Evolutionary conservation across 192 early-diverging fungal species (phyloP), one percentile per base, ranked within the genome.

Genomic region (Kickxella alabastrina): DNA sequence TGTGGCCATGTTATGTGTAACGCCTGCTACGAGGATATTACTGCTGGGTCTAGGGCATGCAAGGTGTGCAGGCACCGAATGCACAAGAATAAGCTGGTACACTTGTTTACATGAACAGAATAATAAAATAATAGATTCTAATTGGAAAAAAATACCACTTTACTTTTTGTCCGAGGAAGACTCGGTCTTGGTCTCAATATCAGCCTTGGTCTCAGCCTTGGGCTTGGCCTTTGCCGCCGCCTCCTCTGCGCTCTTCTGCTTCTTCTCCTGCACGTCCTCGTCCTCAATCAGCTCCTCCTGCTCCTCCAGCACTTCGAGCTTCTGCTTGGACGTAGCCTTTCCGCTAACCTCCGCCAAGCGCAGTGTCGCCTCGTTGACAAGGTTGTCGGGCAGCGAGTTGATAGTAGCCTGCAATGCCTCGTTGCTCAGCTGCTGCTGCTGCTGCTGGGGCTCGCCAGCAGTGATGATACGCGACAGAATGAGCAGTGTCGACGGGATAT

Each of bases 271-370:
- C 46, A 85, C 92, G 35, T 84, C 80, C 70, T 98, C 95, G 53
- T 96, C 92, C 55, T 88, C 89, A 57, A 98, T 96, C 49, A 98
- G 79, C 60, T 98, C 93, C 68, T 98, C 90, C 72, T 98, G 95
- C 68, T 98, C 86, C 51, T 94, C 86, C 43, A 98, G 64, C 26
- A 96, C 91, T 48, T 93, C 89, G 37, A 96, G 81, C 75, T 92
- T 90, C 67, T 96, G 91, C 77, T 92, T 90, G 44, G 86, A 80
- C 4, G 95, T 94, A n/a, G 90, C 89, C 21, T 81, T 84, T 42
- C 95, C 95, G 25, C 88, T 89, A 43, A 82, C 80, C 46, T 96
- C 92, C 2, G 87, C 83, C n/a, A 95, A 79, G 48, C 91, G 83
- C 58, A 95, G 60, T 43, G 90, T 86, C 1, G 92, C 90, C 74